Evolutionary conservation across 306 rosid genomes (phyloP).

Genomic region (Cicer yamashitae): DNA sequence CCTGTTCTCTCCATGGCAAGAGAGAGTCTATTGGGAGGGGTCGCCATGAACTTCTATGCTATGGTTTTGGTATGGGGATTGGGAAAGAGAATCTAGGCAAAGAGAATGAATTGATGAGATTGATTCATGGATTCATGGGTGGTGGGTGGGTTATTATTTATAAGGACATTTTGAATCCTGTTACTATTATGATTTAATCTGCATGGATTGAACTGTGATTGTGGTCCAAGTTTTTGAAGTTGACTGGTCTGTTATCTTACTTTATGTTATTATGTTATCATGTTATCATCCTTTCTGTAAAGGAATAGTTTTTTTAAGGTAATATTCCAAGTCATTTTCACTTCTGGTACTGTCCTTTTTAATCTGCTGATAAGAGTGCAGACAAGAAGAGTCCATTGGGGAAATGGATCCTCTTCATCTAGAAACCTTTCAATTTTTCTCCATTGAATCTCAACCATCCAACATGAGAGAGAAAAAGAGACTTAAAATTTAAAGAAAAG

Average conservation of each 20-base stretch:
- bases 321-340: slow-evolving; percentile 41
- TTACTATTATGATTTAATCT: slow-evolving; percentile 32
- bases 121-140: slow-evolving; percentile 32
- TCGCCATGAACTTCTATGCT: slow-evolving; percentile 53
- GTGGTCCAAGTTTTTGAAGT: slow-evolving; percentile 45
- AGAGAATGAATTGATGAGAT: slow-evolving; percentile 29
- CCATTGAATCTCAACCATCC: no score
- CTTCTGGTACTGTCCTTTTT: slow-evolving; percentile 1
- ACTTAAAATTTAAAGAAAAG: no score
- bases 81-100: slow-evolving; percentile 36
- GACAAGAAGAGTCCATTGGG: slow-evolving; percentile 38
- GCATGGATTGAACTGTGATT: slow-evolving; percentile 39
- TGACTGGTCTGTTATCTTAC: slow-evolving; percentile 18
- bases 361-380: slow-evolving; percentile 37
- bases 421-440: no score
- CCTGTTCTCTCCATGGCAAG: slow-evolving; percentile 91
- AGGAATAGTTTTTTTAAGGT: slow-evolving; percentile 14
- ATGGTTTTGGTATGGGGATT: slow-evolving; percentile 14
- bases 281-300: slow-evolving; percentile 16
- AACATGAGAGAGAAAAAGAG: no score
- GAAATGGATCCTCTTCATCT: no score
- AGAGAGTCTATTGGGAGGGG: slow-evolving; percentile 58
- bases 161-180: slow-evolving; percentile 34
- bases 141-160: slow-evolving; percentile 34
- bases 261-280: not conserved